Evolutionary conservation across 1,284 basidiomycete species (phyloP), one percentile per base, ranked within the genome.

Genomic region (Bondarzewia mesenterica): DNA sequence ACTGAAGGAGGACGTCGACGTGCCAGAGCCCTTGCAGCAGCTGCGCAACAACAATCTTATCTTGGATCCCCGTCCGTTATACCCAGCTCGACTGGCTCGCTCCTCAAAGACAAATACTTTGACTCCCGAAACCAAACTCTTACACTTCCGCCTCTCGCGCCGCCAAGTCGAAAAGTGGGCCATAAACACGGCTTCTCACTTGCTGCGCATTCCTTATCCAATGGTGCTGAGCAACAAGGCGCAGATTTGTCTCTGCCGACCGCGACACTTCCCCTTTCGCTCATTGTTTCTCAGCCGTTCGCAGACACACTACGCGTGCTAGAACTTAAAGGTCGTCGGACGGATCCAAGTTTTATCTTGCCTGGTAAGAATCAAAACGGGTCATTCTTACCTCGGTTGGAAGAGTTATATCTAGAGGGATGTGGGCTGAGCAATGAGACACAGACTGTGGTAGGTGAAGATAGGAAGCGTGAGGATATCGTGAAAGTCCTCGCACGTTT

Each of bases 1-100:
- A 86, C 84, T 4, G 85, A 86, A 52, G 85, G 82, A 15, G 83
- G 80, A 10, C 74, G 73, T 49, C 67, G 85, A 42, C 74, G 82
- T 38, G 80, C 82, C 14, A 69, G 83, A 51, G 80, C 79, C 1
- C 68, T 65, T 1, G 74, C 73, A n/a, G 70, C 25, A 10, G 67
- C 70, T 21, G 66, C 67, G 10, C 62, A 49, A 15, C 45, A 46
- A n/a, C 10, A 26, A 8, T n/a, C 29, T 12, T n/a, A 3, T 32
- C 29, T 32, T 32, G 6, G 29, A 10, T n/a, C 29, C 29, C 26
- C 16, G 7, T 20, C 22, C 18, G 22, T 20, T n/a, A 23, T 1
- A 15, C 14, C 15, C 18, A 7, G 16, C 18, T 14, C 46, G 18
- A 39, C 18, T 4, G 15, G 42, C 15, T 15, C 25, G 38, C 22